Base-by-base conservation (phyloP, 495 filamentous ascomycete species). In the Penicillium samsonianum region DNA sequence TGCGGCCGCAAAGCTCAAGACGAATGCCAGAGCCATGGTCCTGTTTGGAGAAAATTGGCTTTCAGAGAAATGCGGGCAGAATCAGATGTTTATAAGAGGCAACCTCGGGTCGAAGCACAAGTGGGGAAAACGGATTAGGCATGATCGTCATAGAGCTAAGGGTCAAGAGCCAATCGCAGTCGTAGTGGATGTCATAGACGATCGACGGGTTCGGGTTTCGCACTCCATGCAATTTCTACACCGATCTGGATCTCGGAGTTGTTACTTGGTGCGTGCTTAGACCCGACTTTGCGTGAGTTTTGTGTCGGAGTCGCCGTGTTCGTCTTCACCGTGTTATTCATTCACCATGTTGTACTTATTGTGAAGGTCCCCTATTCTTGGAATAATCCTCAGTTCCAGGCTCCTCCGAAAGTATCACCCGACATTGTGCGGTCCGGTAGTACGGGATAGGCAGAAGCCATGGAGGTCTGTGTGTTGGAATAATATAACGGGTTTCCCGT, bases 1-100 rank as follows among this genome's bases (percentile, higher is more conserved):
- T 17, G 67, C 58, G 55, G 61, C 68, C 22, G 63, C 49, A n/a
- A 73, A 64, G 14, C 61, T 50, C 17, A 71, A 20, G 22, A 68
- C 51, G 52, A 65, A 67, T n/a, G 54, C 60, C 17, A 53, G 14
- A 16, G 53, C 48, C 65, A 67, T 67, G 28, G 37, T 59, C 22
- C 4, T 31, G 23, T 11, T 28, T 40, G 37, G 11, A 30, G n/a
- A 20, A 14, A 14, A 20, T 37, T n/a, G 14, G 30, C 11, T 2
- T 45, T 7, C 10, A 3, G 12, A 28, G 16, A 6, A 35, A 9
- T 12, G 23, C 4, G n/a, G n/a, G 23, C 3, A 23, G 35, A 28
- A 40, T 3, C 30, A 55, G 16, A 1, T 20, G 16, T 55, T 55
- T 47, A 55, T 55, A 55, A 16, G 7, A 38, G 28, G 31, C 30